A percentile compares a stretch with the other conserved stretches of the same genome.
Evolutionary conservation across 2,329 filamentous ascomycete genomes (phyloP).

Genomic region (Colletotrichum sp.): DNA sequence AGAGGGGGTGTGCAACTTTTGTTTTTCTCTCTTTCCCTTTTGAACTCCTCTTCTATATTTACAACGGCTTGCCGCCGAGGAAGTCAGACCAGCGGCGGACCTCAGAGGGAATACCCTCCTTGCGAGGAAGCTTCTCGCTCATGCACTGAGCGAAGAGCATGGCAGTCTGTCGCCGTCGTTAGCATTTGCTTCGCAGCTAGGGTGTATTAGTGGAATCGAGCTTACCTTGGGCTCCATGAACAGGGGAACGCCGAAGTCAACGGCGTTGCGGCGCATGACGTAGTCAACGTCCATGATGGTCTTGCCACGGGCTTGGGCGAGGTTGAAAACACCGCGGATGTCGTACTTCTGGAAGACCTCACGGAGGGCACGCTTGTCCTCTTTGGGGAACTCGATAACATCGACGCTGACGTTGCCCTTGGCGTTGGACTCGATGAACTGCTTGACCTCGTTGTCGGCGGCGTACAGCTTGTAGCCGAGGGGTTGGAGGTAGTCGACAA

Average conservation of each 20-base stretch:
- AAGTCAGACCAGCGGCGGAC: constrained; percentile 96
- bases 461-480: constrained; percentile 95
- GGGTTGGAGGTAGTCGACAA: constrained; percentile 86
- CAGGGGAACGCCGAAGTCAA: constrained; percentile 95
- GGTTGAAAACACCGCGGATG: constrained; percentile 94
- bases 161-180: constrained; percentile 71
- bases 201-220: neutral
- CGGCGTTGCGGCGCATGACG: constrained; percentile 96
- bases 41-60: constrained; percentile 34
- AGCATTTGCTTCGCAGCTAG: constrained; percentile 24
- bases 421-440: constrained; percentile 74
- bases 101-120: constrained; percentile 87
- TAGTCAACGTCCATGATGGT: constrained; percentile 92
- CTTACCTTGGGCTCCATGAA: constrained; percentile 97
- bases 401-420: constrained; percentile 76
- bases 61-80: constrained; percentile 83
- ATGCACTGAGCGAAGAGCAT: constrained; percentile 96
- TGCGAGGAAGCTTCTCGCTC: constrained; percentile 90
- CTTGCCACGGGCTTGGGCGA: constrained; percentile 83
- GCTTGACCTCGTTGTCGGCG: constrained; percentile 80
- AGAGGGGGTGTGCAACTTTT: neutral
- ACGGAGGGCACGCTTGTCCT: constrained; percentile 92
- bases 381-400: constrained; percentile 94
- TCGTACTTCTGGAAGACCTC: constrained; percentile 98
- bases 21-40: neutral